Evolutionary conservation across 768 basidiomycete species (phyloP), one percentile per base, ranked within the genome.

Genomic region (Termitomyces sp.): DNA sequence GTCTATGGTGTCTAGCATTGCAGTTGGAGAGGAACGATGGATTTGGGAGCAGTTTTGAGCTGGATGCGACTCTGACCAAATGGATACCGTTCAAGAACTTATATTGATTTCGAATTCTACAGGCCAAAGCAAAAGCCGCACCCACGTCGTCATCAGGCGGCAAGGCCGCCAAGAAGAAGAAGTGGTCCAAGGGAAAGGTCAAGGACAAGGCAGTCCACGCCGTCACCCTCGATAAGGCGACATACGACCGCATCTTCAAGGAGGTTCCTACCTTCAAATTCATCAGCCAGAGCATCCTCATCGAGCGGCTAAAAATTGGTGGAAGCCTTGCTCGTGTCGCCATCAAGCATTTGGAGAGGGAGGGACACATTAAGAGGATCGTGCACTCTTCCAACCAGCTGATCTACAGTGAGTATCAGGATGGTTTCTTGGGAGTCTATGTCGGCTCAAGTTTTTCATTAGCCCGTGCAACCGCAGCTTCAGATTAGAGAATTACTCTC

Each of bases 181-280:
- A 98, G 86, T 98, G 95, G 95, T 97, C 93, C 68, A 98, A 98
- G 85, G 97, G 97, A 74, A 98, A 98, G 81, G 97, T 99, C 76
- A 99, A 99, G 89, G 97, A 99, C 82, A 99, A 98, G 88, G 93
- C 96, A 70, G 88, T 92, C 72, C 95, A 98, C 85, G 84, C 93
- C 68, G 95, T 98, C 76, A 81, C 87, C 66, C 87, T 96, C 70
- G 96, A 98, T 83, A 96, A 98, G 82, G 65, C 87, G 55, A 91
- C 89, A 67, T 96, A 76, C 77, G 93, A 95, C 79, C 91, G 92
- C 70, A 94, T 97, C 82, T 74, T 96, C 71, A 98, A 98, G 85
- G 95, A 98, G 76, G 93, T 93, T 76, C 97, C 97, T 47, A 95
- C 95, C 74, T 99, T 95, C 93, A 91, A 91, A 70, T 92, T 98